Percentiles rank a stretch among this genome's conserved stretches.
These are phyloP conservation scores for Trametes hirsuta DNA, from an alignment of 1,284 basidiomycete species.

Conservation along the genomic window DNA sequence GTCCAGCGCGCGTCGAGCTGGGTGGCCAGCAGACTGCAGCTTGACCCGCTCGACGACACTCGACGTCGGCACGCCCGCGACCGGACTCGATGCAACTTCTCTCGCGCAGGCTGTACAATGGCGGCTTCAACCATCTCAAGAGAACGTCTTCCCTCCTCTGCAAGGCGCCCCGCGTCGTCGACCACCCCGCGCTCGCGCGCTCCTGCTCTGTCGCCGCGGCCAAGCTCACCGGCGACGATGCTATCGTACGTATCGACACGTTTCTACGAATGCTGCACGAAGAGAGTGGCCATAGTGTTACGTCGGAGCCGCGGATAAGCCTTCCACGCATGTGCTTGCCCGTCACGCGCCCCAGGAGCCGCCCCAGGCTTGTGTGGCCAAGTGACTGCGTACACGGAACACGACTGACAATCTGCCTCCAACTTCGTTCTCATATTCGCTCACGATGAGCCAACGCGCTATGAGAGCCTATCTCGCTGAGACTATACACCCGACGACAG, in stretches of 20 bases:
- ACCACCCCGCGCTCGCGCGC: conserved; percentile 22
- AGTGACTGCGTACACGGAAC: too few relatives aligned
- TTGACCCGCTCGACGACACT: conserved; percentile 5
- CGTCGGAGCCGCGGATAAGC: too few relatives aligned
- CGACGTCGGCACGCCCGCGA: neutral
- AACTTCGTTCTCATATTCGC: too few relatives aligned
- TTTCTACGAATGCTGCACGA: too few relatives aligned
- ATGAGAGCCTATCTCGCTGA: neutral
- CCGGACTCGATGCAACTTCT: conserved; percentile 32
- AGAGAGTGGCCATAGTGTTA: too few relatives aligned
- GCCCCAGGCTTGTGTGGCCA: too few relatives aligned
- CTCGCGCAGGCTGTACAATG: conserved; percentile 36
- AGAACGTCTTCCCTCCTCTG: conserved; percentile 31
- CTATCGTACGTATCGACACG: conserved; percentile 9
- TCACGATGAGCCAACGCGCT: too few relatives aligned
- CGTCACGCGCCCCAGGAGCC: too few relatives aligned
- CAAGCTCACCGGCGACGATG: conserved; percentile 10
- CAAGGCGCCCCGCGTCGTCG: conserved; percentile 28
- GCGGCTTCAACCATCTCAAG: conserved; percentile 38
- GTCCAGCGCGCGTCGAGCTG: neutral
- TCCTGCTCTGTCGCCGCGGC: conserved; percentile 26
- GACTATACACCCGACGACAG: neutral
- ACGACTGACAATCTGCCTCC: too few relatives aligned
- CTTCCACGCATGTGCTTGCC: too few relatives aligned
- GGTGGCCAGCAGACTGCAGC: neutral